Conservation (phyloP, 1,139 yeast species). For the Candida pseudocylindracea region DNA sequence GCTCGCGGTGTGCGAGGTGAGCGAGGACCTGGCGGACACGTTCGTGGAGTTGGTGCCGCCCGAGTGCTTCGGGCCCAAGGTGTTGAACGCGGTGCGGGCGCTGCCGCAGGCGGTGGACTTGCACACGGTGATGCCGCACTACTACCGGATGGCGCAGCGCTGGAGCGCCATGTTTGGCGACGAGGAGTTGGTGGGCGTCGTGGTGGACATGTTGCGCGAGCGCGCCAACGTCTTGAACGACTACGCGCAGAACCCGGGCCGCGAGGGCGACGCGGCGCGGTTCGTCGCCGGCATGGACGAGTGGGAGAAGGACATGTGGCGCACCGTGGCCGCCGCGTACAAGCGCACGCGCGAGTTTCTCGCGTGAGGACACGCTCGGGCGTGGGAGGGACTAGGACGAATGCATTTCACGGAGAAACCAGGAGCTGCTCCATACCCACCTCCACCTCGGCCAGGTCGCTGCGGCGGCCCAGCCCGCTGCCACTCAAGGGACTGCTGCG, state of each 20-base stretch:
- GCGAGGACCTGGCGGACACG: slow-evolving; percentile 20
- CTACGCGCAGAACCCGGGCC: slow-evolving; percentile 34
- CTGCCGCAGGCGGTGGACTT: slow-evolving; percentile 48
- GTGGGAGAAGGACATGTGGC: slow-evolving; percentile 43
- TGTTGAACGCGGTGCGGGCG: slow-evolving; percentile 64
- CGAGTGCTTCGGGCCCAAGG: slow-evolving; percentile 35
- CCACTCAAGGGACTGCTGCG: too few relatives aligned
- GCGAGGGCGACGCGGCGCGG: slow-evolving; percentile 15
- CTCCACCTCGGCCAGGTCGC: too few relatives aligned
- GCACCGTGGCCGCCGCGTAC: slow-evolving; percentile 34
- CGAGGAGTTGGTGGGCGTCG: slow-evolving; percentile 30
- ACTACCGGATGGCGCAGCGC: slow-evolving; percentile 42
- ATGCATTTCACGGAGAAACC: too few relatives aligned
- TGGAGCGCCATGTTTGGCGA: slow-evolving; percentile 60
- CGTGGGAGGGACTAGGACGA: too few relatives aligned
- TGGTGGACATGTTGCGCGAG: slow-evolving; percentile 30
- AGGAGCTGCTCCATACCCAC: too few relatives aligned
- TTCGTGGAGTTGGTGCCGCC: slow-evolving; percentile 54
- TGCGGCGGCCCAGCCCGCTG: too few relatives aligned
- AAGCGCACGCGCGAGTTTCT: slow-evolving; percentile 30
- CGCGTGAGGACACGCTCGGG: too few relatives aligned
- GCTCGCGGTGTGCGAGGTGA: slow-evolving; percentile 31
- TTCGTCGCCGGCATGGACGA: slow-evolving; percentile 53
- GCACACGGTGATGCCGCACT: slow-evolving; percentile 43
- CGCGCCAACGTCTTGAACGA: slow-evolving; percentile 55